Percentiles rank a stretch among this genome's conserved stretches.
Conservation (phyloP, 1,139 yeast species). For the Sugiyamaella pinicola region DNA sequence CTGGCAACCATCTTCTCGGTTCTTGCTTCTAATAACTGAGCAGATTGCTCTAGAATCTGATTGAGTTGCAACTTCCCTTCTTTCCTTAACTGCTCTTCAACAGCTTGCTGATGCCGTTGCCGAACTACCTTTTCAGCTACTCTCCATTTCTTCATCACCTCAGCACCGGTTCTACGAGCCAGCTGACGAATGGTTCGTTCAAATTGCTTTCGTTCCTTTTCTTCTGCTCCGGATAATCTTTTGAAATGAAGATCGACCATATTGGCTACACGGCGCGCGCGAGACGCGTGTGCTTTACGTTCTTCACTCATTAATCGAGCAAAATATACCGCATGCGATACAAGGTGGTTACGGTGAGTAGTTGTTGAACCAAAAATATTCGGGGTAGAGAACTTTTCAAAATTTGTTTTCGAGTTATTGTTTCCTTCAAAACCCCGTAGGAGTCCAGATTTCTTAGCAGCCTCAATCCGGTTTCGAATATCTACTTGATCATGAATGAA, state of each 20-base stretch:
- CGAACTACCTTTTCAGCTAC: slow-evolving; percentile 81
- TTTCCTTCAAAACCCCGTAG: slow-evolving; percentile 33
- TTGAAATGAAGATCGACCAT: slow-evolving; percentile 89
- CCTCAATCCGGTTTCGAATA: slow-evolving; percentile 51
- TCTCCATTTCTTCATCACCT: slow-evolving; percentile 88
- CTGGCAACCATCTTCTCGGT: slow-evolving; percentile 47
- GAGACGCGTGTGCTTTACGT: slow-evolving; percentile 64
- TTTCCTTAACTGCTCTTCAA: slow-evolving; percentile 56
- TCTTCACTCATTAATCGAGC: slow-evolving; percentile 72
- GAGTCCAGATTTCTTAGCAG: slow-evolving; percentile 56
- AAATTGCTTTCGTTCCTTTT: slow-evolving; percentile 69
- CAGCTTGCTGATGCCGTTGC: slow-evolving; percentile 42
- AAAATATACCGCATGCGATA: slow-evolving; percentile 74
- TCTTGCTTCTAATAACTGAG: slow-evolving; percentile 86
- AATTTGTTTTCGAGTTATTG: slow-evolving; percentile 40
- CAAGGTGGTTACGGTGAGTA: slow-evolving; percentile 70
- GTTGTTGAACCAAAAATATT: slow-evolving; percentile 34
- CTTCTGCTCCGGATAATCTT: slow-evolving; percentile 85
- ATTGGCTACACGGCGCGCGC: slow-evolving; percentile 71
- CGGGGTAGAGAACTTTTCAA: slow-evolving; percentile 47
- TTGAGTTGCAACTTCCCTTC: slow-evolving; percentile 88
- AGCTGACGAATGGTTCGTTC: slow-evolving; percentile 54
- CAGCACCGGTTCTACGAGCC: slow-evolving; percentile 78
- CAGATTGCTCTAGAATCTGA: slow-evolving; percentile 87
- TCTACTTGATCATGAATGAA: slow-evolving; percentile 52